Conservation (phyloP, 352 stramenopile genomes). For the Globisporangium lucens region DNA sequence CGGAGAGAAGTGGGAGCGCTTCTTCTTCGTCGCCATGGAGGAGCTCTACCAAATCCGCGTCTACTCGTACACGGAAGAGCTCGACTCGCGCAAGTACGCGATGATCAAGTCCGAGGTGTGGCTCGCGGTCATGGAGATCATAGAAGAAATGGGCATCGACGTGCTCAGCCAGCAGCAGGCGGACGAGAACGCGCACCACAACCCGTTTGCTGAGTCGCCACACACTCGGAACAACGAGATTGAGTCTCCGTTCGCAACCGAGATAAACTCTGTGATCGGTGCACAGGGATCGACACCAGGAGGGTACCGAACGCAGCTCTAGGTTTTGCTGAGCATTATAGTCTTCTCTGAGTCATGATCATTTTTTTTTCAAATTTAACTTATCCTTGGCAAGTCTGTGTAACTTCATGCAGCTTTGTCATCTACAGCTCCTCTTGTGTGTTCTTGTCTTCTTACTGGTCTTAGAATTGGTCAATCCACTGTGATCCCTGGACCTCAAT, state of each 20-base stretch:
- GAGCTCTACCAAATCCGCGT: slow-evolving; percentile 77
- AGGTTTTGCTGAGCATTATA: not conserved
- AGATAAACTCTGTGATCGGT: slow-evolving; percentile 61
- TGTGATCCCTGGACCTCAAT: slow-evolving; percentile 17
- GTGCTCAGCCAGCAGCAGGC: slow-evolving; percentile 39
- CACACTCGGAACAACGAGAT: slow-evolving; percentile 23
- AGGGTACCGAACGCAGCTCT: slow-evolving; percentile 45
- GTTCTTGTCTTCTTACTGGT: not conserved
- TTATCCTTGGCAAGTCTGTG: slow-evolving; percentile 9
- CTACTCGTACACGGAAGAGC: slow-evolving; percentile 87
- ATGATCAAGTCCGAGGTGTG: slow-evolving; percentile 89
- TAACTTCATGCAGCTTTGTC: not conserved
- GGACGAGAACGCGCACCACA: slow-evolving; percentile 14
- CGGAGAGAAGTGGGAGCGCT: slow-evolving; percentile 79
- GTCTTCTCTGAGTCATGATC: not conserved
- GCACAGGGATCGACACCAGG: slow-evolving; percentile 16
- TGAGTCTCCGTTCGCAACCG: slow-evolving; percentile 46
- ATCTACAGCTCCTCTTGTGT: not conserved
- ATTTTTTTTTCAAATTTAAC: slow-evolving; percentile 1
- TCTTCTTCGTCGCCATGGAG: slow-evolving; percentile 88
- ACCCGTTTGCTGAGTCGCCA: slow-evolving; percentile 38
- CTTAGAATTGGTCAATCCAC: slow-evolving; percentile 17
- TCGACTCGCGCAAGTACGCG: slow-evolving; percentile 83
- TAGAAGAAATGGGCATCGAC: slow-evolving; percentile 73
- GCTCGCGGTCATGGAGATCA: slow-evolving; percentile 87